Base-by-base conservation (phyloP, 495 filamentous ascomycete genomes). In the Daldinia caldariorum region DNA sequence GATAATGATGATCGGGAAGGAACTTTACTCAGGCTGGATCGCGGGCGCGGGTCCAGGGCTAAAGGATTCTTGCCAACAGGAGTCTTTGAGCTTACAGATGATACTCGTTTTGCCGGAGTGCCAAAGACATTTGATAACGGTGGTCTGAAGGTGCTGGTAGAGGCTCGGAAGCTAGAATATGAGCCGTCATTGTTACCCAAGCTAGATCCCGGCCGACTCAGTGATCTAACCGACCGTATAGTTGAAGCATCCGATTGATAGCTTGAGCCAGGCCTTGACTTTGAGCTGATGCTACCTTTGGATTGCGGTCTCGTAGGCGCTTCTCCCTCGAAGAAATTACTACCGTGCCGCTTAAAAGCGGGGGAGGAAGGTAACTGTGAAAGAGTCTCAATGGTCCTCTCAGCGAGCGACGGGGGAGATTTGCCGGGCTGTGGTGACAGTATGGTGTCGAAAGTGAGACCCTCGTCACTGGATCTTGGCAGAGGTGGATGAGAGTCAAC, bases 311-410 rank as follows among this genome's bases (percentile, higher is more conserved):
- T 51, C 54, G 64, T 47, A 26, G 67, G 41, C 13, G 59, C 29
- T 5, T 70, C 53, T 22, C 38, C 38, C 56, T 81, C 81, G 43
- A 79, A 83, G 66, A 84, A 83, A 4, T 70, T 72, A 72, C 79
- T 53, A 67, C 68, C 37, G 63, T 74, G 59, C 63, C 69, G 67
- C 74, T 79, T 83, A 2, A 81, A 66, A 3, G 81, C 81, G 3
- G 83, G 83, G 13, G 83, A 85, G 0, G 81, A 83, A 7, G 83
- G 82, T 16, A 85, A 29, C 26, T 82, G 79, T 10, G 81, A 72
- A 14, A 85, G 68, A 0, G 83, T 84, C 68, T 85, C 81, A 9
- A 85, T 80, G 8, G 83, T 85, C 61, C 83, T 77, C 55, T 85
- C 83, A 6, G 79, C 65, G 8, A 84, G 79, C 0, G 83, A 82